Evolutionary conservation across 1,139 yeast genomes (phyloP), one percentile per base, ranked within the genome.

Genomic region (Lodderomyces pseudojiufengensis): DNA sequence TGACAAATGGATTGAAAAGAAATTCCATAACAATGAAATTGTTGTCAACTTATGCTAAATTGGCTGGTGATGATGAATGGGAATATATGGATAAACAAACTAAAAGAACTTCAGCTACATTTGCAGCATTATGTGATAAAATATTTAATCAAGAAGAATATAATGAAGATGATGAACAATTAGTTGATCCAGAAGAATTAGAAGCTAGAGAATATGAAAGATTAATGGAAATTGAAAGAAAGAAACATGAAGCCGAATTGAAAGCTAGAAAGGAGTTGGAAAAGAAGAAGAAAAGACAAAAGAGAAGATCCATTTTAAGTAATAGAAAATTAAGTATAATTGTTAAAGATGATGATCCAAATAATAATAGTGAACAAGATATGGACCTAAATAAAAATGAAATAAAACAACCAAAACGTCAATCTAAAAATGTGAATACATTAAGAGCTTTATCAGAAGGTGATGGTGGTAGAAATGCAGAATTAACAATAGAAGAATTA

Each of bases 81-180:
- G 84, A 79, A 50, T 76, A 76, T 48, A 75, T 81, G 62, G 85
- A 81, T 48, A 78, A 76, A 49, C 86, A 79, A 55, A 79, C 87
- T 12, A 81, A 77, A 59, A 71, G 92, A 59, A 80, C 88, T 2
- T 78, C 86, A 25, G 80, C 86, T 9, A 84, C 84, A 39, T 83
- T 83, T 63, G 92, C 88, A 9, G 73, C 83, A 4, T 64, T 83
- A 33, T 81, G 87, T 65, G 90, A 83, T 59, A 80, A 78, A 55
- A 77, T 83, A 41, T 83, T 83, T 61, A 82, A 77, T 45, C 74
- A 70, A 48, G 75, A 70, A 47, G 65, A 59, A 3, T 77, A 78
- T 51, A 77, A 77, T 46, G 73, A 72, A 48, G 77, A 73, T 40
- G 84, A 78, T 43, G 79, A 74, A 48, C 63, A 59, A 34, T 59